Conservation (phyloP, 345 rosid genomes). For the Pseudoturritis turrita region DNA sequence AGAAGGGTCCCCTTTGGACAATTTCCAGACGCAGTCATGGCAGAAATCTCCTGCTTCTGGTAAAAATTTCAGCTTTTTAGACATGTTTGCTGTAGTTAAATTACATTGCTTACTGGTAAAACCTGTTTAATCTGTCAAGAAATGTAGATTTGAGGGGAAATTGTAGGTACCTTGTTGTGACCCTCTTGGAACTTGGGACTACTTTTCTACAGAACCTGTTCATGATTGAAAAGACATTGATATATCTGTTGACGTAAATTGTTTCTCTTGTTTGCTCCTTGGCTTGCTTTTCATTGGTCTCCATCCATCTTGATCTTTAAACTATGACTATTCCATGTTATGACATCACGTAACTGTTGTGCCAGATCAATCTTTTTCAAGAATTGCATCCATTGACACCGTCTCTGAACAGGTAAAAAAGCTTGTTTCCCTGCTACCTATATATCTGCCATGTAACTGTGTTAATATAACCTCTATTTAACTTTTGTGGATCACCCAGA, state of each 20-base stretch:
- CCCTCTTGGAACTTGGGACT: neutral
- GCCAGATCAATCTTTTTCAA: conserved; percentile 70
- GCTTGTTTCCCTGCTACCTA: conserved; percentile 5
- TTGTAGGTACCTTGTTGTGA: conserved; percentile 6
- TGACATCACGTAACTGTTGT: neutral
- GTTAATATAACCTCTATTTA: neutral
- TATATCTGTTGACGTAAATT: neutral
- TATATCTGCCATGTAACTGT: neutral
- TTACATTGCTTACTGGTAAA: neutral
- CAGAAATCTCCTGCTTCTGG: conserved; percentile 84
- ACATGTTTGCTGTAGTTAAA: neutral
- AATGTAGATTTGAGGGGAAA: neutral
- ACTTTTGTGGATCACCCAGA: conserved; percentile 3
- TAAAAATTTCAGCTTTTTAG: conserved; percentile 14
- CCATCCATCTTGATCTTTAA: neutral
- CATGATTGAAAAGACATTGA: conserved; percentile 1
- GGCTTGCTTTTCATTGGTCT: neutral
- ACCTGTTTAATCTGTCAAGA: neutral
- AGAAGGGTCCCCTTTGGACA: conserved; percentile 54
- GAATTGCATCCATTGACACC: conserved; percentile 49
- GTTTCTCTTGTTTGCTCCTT: conserved; percentile 14
- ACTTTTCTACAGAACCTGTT: neutral
- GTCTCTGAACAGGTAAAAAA: conserved; percentile 58
- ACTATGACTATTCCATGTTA: neutral
- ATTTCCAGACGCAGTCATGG: conserved; percentile 46